phyloP scores from a whole-genome alignment of 345 rosid species.

The Gynandropsis gynandra region DNA sequence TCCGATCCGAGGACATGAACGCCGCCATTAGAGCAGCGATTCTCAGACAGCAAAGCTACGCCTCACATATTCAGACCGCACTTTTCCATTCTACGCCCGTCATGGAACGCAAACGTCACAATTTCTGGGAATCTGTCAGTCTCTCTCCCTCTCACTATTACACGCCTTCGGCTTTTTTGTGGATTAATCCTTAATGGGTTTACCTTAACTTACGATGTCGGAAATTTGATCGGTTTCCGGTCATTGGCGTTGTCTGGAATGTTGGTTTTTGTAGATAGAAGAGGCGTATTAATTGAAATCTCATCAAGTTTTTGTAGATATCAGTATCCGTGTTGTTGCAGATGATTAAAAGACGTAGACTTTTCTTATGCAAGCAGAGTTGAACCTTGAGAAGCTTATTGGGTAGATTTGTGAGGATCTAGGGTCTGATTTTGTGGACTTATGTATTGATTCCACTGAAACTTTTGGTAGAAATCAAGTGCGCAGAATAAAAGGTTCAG shows the following conservation, averaged over 20 bases:
- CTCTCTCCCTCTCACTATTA: slow-evolving; percentile 10
- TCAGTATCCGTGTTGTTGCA: not conserved
- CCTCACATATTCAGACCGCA: slow-evolving; percentile 23
- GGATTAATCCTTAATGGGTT: no score
- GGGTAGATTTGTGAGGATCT: not conserved
- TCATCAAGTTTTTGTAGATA: no score
- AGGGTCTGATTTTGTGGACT: slow-evolving; percentile 3
- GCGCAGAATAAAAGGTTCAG: slow-evolving; percentile 39
- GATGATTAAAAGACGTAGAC: slow-evolving; percentile 13
- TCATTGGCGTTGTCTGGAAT: not conserved
- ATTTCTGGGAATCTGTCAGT: slow-evolving; percentile 35
- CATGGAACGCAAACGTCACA: slow-evolving; percentile 53
- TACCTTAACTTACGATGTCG: not conserved
- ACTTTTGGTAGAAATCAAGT: slow-evolving; percentile 22
- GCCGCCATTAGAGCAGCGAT: slow-evolving; percentile 34
- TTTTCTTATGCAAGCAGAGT: no score
- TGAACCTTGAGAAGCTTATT: not conserved
- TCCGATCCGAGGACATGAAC: slow-evolving; percentile 31
- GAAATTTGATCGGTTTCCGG: not conserved
- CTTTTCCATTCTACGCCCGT: slow-evolving; percentile 61
- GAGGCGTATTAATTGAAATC: no score
- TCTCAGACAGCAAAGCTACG: slow-evolving; percentile 28
- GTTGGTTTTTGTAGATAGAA: slow-evolving; percentile 13
- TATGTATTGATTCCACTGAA: not conserved
- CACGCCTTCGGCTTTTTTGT: slow-evolving; percentile 3